A percentile compares a stretch with the other conserved stretches of the same genome.
Conservation (phyloP, 1,284 basidiomycete species). For the Pseudozyma tsukubaensis region DNA sequence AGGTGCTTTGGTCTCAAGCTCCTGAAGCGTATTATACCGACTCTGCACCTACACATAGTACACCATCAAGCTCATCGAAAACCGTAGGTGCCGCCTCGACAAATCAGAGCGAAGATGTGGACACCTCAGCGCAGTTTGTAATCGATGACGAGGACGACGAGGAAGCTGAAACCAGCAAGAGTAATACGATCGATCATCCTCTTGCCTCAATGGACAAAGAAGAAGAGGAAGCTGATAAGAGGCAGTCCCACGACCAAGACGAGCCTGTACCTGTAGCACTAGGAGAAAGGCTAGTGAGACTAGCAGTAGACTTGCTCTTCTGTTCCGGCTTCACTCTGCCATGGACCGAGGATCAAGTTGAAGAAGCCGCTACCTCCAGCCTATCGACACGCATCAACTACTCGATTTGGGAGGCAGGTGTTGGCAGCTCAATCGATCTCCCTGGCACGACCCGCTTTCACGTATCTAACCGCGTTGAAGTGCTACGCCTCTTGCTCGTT, state of each 20-base stretch:
- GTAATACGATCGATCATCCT: slow-evolving; percentile 33
- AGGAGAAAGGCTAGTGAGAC: slow-evolving; percentile 46
- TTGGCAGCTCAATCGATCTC: slow-evolving; percentile 62
- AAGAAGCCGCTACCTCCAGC: slow-evolving; percentile 3
- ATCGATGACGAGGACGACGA: slow-evolving; percentile 60
- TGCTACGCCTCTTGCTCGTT: slow-evolving; percentile 61
- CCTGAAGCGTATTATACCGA: slow-evolving; percentile 26
- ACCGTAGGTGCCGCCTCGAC: slow-evolving; percentile 25
- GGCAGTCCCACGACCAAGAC: slow-evolving; percentile 12
- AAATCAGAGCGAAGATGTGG: no score
- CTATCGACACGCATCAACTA: slow-evolving; percentile 27
- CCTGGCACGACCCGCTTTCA: slow-evolving; percentile 47
- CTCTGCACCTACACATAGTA: neutral
- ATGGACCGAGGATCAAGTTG: slow-evolving; percentile 63
- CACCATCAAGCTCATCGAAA: neutral
- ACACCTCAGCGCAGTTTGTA: slow-evolving; percentile 59
- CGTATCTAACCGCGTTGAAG: slow-evolving; percentile 56
- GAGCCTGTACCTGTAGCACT: slow-evolving; percentile 34
- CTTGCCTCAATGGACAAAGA: slow-evolving; percentile 11
- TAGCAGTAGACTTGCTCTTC: slow-evolving; percentile 63
- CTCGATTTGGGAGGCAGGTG: slow-evolving; percentile 65
- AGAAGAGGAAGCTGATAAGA: neutral
- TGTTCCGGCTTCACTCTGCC: slow-evolving; percentile 66
- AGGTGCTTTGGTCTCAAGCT: slow-evolving; percentile 48
- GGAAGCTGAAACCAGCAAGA: slow-evolving; percentile 19